Conservation (phyloP, 441 rosid genomes). For the Erodium trifolium region DNA sequence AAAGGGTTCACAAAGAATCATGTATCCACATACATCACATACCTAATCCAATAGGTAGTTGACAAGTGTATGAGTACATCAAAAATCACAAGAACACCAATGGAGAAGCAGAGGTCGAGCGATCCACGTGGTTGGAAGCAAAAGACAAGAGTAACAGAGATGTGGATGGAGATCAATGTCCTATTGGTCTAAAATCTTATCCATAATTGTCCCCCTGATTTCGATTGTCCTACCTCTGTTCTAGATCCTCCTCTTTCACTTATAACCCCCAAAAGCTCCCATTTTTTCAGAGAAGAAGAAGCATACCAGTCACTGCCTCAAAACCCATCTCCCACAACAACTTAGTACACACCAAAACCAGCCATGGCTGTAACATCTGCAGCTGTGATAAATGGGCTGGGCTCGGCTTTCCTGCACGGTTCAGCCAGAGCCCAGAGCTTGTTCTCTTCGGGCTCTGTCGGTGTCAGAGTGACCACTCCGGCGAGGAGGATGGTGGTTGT, state of each 20-base stretch:
- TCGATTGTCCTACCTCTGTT: constrained; percentile 37
- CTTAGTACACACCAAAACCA: background rate
- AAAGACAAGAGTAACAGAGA: constrained; percentile 13
- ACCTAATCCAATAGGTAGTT: background rate
- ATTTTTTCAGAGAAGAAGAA: too few species aligned
- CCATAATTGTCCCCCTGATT: constrained; percentile 42
- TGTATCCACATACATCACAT: background rate
- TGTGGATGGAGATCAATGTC: constrained; percentile 28
- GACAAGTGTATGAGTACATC: background rate
- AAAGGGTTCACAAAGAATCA: background rate
- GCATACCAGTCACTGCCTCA: background rate
- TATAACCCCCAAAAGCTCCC: background rate
- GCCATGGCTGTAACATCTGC: constrained; percentile 54
- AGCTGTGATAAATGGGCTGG: constrained; percentile 63
- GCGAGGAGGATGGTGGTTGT: constrained; percentile 26
- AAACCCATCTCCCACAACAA: background rate
- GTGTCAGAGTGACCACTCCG: constrained; percentile 12
- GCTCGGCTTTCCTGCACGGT: constrained; percentile 67
- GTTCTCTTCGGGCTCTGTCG: constrained; percentile 23
- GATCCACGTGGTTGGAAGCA: constrained; percentile 28
- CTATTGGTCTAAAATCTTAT: constrained; percentile 76
- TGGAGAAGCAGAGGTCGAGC: too few species aligned
- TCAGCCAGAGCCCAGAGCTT: constrained; percentile 28
- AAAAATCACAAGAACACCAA: background rate
- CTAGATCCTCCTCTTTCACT: constrained; percentile 24